Conservation (phyloP, 1,139 yeast species). For the Taphrina flavorubra region DNA sequence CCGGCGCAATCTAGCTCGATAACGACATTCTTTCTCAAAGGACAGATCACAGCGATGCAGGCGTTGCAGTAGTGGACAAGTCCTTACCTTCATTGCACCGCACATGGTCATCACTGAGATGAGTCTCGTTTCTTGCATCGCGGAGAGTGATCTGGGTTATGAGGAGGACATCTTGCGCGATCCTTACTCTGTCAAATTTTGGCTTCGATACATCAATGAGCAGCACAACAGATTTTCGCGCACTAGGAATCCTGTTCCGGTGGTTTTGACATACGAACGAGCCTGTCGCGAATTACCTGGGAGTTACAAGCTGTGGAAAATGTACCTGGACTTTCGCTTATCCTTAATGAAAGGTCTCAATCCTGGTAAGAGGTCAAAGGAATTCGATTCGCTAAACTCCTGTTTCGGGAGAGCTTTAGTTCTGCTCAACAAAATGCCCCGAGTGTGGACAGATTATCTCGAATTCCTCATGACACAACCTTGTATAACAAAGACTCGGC, state of each 20-base stretch:
- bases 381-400: constrained; percentile 53
- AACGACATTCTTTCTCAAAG: not conserved
- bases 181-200: constrained; percentile 57
- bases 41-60: not conserved
- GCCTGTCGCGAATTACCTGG: constrained; percentile 60
- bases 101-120: not conserved
- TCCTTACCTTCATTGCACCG: not conserved
- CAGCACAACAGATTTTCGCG: constrained; percentile 47
- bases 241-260: constrained; percentile 50
- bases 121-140: constrained; percentile 13
- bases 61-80: not conserved
- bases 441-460: constrained; percentile 65
- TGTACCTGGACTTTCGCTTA: constrained; percentile 58
- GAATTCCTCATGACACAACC: constrained; percentile 55
- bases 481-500: constrained; percentile 58
- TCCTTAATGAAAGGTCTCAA: constrained; percentile 50
- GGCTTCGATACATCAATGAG: constrained; percentile 62
- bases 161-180: constrained; percentile 59
- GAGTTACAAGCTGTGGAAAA: constrained; percentile 63
- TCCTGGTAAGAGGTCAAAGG: constrained; percentile 51
- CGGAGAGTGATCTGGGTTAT: constrained; percentile 53
- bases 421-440: constrained; percentile 57
- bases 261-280: constrained; percentile 60
- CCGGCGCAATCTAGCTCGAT: no score
- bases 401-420: constrained; percentile 60